These are phyloP conservation scores for Plantago major DNA, from an alignment of 257 asterid genomes.

Conservation along the genomic window DNA sequence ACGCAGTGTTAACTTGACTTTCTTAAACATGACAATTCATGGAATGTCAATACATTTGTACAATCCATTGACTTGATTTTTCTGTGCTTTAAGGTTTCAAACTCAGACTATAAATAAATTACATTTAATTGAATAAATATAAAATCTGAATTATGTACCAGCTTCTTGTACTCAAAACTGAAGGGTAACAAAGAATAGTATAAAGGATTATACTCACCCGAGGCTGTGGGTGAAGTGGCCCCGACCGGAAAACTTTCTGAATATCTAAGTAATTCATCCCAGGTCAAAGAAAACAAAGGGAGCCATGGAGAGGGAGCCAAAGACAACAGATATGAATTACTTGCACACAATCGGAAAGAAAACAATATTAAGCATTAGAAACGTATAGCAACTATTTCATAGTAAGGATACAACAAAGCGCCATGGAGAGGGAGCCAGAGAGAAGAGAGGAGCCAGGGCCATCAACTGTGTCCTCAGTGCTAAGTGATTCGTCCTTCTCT, in stretches of 20 bases:
- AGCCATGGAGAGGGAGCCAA: not conserved
- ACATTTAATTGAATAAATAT: not conserved
- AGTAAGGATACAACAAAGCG: constrained; percentile 86
- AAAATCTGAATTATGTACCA: not conserved
- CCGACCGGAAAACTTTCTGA: constrained; percentile 78
- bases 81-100: too few species aligned
- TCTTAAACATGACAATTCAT: too few species aligned
- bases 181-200: not conserved
- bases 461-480: constrained; percentile 50
- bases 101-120: too few species aligned
- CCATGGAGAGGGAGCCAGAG: constrained; percentile 93
- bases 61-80: too few species aligned
- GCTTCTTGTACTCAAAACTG: not conserved
- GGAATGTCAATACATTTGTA: too few species aligned
- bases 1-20: too few species aligned
- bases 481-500: constrained; percentile 56
- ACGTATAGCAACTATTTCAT: not conserved
- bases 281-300: constrained; percentile 38
- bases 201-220: constrained; percentile 53
- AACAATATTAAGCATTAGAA: not conserved
- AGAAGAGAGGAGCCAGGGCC: constrained; percentile 74
- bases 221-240: constrained; percentile 86
- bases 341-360: not conserved
- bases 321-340: constrained; percentile 3
- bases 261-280: constrained; percentile 50